Conservation (phyloP, 2,329 filamentous ascomycete genomes). For the Aspergillus sp. region DNA sequence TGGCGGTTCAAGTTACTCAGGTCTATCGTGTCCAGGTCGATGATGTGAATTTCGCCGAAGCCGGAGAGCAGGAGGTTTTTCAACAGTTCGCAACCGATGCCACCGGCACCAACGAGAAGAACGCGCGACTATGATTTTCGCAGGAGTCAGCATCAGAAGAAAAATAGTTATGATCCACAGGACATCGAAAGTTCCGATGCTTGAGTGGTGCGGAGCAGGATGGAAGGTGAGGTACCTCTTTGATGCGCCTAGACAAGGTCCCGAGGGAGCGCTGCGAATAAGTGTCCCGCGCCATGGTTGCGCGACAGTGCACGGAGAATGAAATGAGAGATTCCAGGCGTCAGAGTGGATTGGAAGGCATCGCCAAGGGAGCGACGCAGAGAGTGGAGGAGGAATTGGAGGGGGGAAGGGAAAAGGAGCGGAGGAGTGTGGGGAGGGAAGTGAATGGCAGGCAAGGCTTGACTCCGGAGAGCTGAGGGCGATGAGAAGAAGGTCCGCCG, state of each 20-base stretch:
- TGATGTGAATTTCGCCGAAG: conserved; percentile 89
- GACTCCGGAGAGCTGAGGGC: neutral
- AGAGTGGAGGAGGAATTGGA: conserved; percentile 4
- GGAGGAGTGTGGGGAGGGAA: conserved; percentile 9
- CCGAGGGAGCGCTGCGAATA: conserved; percentile 46
- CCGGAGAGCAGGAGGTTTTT: conserved; percentile 93
- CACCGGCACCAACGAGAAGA: conserved; percentile 92
- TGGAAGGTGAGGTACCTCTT: conserved; percentile 35
- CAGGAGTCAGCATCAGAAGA: neutral
- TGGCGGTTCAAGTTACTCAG: conserved; percentile 96
- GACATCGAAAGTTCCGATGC: neutral
- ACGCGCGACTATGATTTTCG: conserved; percentile 66
- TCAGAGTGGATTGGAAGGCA: conserved; percentile 10
- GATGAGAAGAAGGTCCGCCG: neutral
- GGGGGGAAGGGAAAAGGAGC: conserved; percentile 4
- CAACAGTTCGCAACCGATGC: conserved; percentile 94
- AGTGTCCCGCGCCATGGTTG: conserved; percentile 41
- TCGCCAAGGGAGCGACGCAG: conserved; percentile 8
- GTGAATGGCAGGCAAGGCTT: neutral
- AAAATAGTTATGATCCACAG: neutral
- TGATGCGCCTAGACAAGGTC: conserved; percentile 38
- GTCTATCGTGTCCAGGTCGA: conserved; percentile 98
- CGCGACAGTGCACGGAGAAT: conserved; percentile 9
- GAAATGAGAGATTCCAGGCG: neutral
- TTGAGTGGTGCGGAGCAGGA: neutral